Evolutionary conservation across 2,329 filamentous ascomycete species (phyloP), one percentile per base, ranked within the genome.

Genomic region (Arthrocladium fulminans): DNA sequence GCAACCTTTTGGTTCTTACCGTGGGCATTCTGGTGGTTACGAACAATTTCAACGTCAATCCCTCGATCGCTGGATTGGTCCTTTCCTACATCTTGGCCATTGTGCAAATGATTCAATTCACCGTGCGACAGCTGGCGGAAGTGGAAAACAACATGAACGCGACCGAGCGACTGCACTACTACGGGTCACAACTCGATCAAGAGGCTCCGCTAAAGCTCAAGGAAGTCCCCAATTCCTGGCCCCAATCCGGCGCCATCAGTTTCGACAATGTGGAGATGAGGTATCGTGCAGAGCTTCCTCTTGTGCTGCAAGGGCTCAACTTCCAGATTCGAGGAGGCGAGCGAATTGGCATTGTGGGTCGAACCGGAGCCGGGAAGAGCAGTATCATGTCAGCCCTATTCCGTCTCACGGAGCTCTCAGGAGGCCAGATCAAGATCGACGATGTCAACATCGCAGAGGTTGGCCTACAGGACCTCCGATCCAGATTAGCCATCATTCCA

Each of bases 131-230:
- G 67, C 75, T 96, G 6, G 90, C 90, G 22, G 90, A 96, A 65
- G 88, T 97, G 7, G 90, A 97, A 66, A 97, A 96, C 67, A 88
- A 89, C 62, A 97, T 97, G 90, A 97, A 96, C 64, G 83, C 89
- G 0, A 92, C 94, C 0, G 90, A 97, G 68, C 83, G 92, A 43
- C 74, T 97, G 27, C 81, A 88, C 63, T 88, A 94, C 70, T 97
- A 97, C 63, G 89, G 87, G 47, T 87, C 80, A 1, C 68, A 86
- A 57, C 77, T 98, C 3, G 88, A 94, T 54, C 84, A 95, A 62
- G 92, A 97, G 65, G 87, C 90, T 0, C 87, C 89, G 0, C 73
- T 89, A 1, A 85, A 89, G 59, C 83, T 86, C 27, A 67, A 65
- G 37, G 79, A 88, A 3, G 79, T 95, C 2, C 78, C 80, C 15